Percentiles rank a stretch among this genome's conserved stretches.
phyloP scores from a whole-genome alignment of 2,329 filamentous ascomycete genomes.

The Penicillium vulpinum region DNA sequence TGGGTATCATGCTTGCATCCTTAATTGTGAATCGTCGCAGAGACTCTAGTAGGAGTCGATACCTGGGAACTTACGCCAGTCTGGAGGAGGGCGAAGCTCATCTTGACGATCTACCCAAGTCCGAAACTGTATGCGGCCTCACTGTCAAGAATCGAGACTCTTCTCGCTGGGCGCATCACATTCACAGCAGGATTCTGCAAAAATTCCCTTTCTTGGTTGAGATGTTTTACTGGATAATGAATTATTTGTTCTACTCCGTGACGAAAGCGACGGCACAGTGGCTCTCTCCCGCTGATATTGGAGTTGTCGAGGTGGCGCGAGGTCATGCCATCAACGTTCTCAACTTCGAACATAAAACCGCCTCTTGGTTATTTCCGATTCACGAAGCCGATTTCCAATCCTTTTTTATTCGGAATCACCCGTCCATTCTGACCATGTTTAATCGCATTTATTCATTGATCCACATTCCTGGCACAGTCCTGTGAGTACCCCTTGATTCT shows the following conservation, averaged over 20 bases:
- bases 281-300: conserved; percentile 52
- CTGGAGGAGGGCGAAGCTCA: conserved; percentile 30
- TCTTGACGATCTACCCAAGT: conserved; percentile 45
- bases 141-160: conserved; percentile 58
- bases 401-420: conserved; percentile 48
- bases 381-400: conserved; percentile 48
- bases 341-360: conserved; percentile 45
- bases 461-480: conserved; percentile 54
- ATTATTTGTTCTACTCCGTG: conserved; percentile 63
- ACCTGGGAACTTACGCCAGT: background rate
- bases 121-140: conserved; percentile 45
- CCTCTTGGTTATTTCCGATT: conserved; percentile 42
- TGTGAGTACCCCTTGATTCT: conserved; percentile 45
- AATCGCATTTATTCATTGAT: conserved; percentile 54
- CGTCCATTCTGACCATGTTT: conserved; percentile 46
- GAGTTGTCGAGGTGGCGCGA: conserved; percentile 50
- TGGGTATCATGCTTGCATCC: conserved; percentile 51
- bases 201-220: conserved; percentile 70
- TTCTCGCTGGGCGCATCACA: conserved; percentile 59
- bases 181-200: conserved; percentile 64
- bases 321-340: conserved; percentile 47
- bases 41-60: conserved; percentile 36
- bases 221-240: conserved; percentile 73
- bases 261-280: conserved; percentile 55
- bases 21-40: conserved; percentile 51